Evolutionary conservation across 2,329 filamentous ascomycete species (phyloP), one percentile per base, ranked within the genome.

Genomic region (Neonectria sp.): DNA sequence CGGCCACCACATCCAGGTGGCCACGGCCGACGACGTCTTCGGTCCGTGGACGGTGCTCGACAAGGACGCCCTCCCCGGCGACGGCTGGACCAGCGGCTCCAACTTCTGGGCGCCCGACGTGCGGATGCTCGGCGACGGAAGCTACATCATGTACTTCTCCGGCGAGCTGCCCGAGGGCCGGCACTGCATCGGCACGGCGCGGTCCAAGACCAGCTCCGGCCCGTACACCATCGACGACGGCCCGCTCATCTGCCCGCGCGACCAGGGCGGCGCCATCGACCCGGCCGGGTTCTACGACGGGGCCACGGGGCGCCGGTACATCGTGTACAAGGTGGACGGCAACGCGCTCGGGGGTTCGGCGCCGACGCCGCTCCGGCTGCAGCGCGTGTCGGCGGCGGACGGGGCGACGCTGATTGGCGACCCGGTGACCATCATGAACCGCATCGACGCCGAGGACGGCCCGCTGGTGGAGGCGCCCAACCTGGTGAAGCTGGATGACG

Each of bases 301-400:
- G 12, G 83, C 85, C 49, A 80, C 77, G 24, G 87, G 86, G 33
- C 83, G 77, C 35, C 84, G 85, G 6, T 92, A 91, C 74, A 83
- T 92, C 6, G 79, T 88, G 11, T 93, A 90, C 81, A 93, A 92
- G 77, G 82, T 92, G 29, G 90, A 93, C 77, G 90, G 90, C 43
- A 92, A 92, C 78, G 83, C 82, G 64, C 78, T 86, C 40, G 81
- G 81, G 4, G 63, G 77, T 48, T 81, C 81, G n/a, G 80, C 81
- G 12, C 63, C 80, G 15, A 91, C 89, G 45, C 88, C 89, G 0
- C 84, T 91, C 67, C 84, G 89, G 79, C 80, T 91, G 25, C 88
- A 90, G 70, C 78, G 83, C 58, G 82, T 90, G 11, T 77, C 78
- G 12, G 71, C 76, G 2, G 82, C 91, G 70, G 75, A 78, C 67